Evolutionary conservation across 1,139 yeast genomes (phyloP), one percentile per base, ranked within the genome.

Genomic region (Hyphopichia fennica): DNA sequence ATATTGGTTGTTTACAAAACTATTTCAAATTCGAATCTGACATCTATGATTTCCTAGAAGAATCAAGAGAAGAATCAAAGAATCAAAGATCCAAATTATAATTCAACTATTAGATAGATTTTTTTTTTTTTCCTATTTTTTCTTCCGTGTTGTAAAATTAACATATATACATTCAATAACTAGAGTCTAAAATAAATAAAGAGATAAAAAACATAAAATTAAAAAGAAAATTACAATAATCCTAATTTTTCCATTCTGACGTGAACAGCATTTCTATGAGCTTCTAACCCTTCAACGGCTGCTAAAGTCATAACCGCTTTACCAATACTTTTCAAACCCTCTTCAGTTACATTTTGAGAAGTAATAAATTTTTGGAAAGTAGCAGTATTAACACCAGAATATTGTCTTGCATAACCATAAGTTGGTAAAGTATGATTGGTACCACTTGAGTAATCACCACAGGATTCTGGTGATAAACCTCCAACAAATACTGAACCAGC

Each of bases 401-500:
- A 93, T 78, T 89, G 95, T 69, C 90, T 84, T 38, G 99, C 98
- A 60, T 93, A 93, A 40, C 99, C 99, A 62, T 93, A 93, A 0
- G 99, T 93, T 45, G 99, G 99, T 57, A 93, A 77, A 0, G 99
- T 93, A 69, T 91, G 98, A 75, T 93, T 93, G 6, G 99, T 93
- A 60, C 99, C 98, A 48, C 93, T 83, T 1, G 98, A 90, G 70
- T 93, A 95, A 66, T 95, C 99, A 57, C 99, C 99, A 65, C 98
- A 91, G 3, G 96, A 87, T 65, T 93, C 99, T 37, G 99, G 99
- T 3, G 96, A 87, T 63, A 87, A 87, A 1, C 93, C 86, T 33
- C 99, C 99, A 41, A 93, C 97, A 59, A 93, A 93, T 16, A 93
- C 95, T 29, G 96, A 86, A 33, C 99, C 99, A 10, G 99, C 99